Evolutionary conservation across 108 stramenopile species (phyloP), one percentile per base, ranked within the genome.

Genomic region (Cyclotella cryptica): DNA sequence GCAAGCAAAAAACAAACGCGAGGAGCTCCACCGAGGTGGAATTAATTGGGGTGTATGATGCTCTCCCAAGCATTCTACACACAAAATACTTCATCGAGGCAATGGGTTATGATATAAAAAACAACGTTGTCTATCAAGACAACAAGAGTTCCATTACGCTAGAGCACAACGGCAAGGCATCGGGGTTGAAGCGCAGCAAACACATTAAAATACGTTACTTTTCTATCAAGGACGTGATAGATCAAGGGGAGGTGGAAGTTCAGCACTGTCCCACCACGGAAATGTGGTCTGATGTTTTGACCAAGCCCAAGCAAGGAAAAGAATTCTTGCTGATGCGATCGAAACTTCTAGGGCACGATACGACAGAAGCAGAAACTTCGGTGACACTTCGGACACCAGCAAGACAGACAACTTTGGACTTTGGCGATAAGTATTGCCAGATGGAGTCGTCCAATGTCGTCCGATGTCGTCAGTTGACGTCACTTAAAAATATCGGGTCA

Each of bases 141-240:
- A 88, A 88, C 74, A 53, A 60, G 42, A 88, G 87, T 39, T 59
- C 84, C 22, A 85, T 88, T 43, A 57, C 74, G 14, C 62, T 88
- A 9, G 77, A 88, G 53, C 74, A 78, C 1, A 85, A 85, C 55
- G 87, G 84, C 12, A 55, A 61, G 40, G 59, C 30, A 6, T 78
- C 76, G 0, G 71, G 57, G 13, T 58, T 13, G 24, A 58, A 58
- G 27, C 57, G 57, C 2, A 58, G 21, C 13, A 58, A 58, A 27
- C 57, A 58, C 8, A 58, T 58, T 3, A 58, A 58, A 4, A 58
- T 58, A 24, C 18, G 26, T 14, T 58, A 58, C 8, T 58, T 58
- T 24, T 58, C 24, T 27, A 28, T 58, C 22, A 24, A 58, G 14
- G 57, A 58, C 8, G 22, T 14, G 57, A 58, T 58, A 14, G 8